Evolutionary conservation across 225 moss, liverwort and hornwort genomes (phyloP).

Genomic region (Polytrichum formosum): DNA sequence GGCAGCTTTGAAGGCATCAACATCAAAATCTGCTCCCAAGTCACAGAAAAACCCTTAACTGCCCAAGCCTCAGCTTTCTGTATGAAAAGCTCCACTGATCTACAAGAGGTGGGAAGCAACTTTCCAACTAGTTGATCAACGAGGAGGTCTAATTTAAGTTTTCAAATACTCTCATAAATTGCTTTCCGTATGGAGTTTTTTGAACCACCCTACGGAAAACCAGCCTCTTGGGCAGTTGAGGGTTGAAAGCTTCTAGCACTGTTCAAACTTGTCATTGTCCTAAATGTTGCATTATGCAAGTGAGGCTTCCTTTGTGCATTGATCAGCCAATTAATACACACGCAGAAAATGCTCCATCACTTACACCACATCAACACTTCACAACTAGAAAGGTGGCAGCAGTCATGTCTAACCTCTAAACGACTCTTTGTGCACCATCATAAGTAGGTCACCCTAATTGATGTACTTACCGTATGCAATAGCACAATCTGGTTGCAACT

Average conservation of each 20-base stretch:
- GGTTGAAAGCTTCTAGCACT: too few relatives aligned
- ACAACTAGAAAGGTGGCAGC: constrained; percentile 3
- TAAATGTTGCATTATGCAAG: neutral
- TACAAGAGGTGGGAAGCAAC: too few relatives aligned
- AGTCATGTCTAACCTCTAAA: constrained; percentile 4
- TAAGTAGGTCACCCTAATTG: constrained; percentile 10
- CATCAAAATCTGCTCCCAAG: too few relatives aligned
- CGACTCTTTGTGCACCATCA: neutral
- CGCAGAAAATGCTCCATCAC: neutral
- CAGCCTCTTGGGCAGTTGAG: too few relatives aligned
- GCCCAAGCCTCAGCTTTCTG: too few relatives aligned
- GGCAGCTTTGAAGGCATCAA: neutral
- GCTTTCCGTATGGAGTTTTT: too few relatives aligned
- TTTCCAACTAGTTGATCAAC: too few relatives aligned
- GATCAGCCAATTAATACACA: neutral
- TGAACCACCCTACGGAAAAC: too few relatives aligned
- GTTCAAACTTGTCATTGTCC: neutral
- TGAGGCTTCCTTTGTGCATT: neutral
- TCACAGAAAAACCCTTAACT: too few relatives aligned
- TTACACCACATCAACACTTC: neutral
- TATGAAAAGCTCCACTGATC: too few relatives aligned
- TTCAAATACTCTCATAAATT: too few relatives aligned
- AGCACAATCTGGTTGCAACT: constrained; percentile 89
- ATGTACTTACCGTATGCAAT: constrained; percentile 86
- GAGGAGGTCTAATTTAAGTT: too few relatives aligned